phyloP scores from a whole-genome alignment of 345 rosid species.

The Trapa bicornis region DNA sequence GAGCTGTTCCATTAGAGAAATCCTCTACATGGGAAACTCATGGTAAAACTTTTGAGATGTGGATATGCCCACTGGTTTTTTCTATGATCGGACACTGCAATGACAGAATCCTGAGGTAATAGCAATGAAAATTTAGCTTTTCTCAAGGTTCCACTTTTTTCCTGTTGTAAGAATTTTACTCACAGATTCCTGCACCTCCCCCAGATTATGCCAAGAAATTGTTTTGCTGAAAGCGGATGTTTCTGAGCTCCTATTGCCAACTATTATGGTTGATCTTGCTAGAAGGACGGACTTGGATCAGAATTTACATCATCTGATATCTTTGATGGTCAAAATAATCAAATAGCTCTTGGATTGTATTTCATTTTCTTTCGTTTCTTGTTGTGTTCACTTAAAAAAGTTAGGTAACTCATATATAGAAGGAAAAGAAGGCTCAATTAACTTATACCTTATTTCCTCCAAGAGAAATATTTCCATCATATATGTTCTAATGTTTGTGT shows the following conservation, averaged over 20 bases:
- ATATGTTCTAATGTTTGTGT: not conserved
- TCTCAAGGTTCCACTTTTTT: conserved; percentile 2
- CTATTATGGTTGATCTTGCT: conserved; percentile 63
- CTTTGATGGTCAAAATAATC: conserved; percentile 44
- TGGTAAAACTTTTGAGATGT: conserved; percentile 58
- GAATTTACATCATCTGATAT: conserved; percentile 43
- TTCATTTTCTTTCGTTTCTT: not conserved
- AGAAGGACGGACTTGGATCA: conserved; percentile 38
- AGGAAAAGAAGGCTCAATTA: not conserved
- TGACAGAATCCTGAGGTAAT: conserved; percentile 68
- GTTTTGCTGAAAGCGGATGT: conserved; percentile 72
- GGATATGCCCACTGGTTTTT: conserved; percentile 89
- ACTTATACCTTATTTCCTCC: too few species aligned
- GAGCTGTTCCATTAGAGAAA: conserved; percentile 44
- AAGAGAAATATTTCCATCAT: too few species aligned
- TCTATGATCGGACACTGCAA: conserved; percentile 55
- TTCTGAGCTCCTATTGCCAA: conserved; percentile 77
- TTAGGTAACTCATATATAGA: not conserved
- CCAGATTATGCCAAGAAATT: conserved; percentile 83
- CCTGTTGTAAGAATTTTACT: not conserved
- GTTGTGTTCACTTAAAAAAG: not conserved
- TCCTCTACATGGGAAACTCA: conserved; percentile 62
- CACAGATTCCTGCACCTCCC: conserved; percentile 12
- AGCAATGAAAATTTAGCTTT: conserved; percentile 2
- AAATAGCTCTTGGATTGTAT: not conserved